Conservation (phyloP, 2,329 filamentous ascomycete species). For the Coniella lustricola region DNA sequence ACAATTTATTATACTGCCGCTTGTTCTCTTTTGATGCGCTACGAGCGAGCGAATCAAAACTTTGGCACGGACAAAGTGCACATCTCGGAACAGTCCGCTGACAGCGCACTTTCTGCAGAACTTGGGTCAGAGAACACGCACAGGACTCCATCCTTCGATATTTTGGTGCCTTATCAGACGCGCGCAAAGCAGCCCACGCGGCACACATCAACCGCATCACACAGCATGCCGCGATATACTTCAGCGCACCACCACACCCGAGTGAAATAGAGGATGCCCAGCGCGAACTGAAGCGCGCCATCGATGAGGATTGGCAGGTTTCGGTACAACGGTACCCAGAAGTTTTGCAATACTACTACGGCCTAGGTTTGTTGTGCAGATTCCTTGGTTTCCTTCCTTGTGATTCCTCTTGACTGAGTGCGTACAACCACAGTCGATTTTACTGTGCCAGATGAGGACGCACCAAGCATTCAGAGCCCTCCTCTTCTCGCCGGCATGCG, state of each 20-base stretch:
- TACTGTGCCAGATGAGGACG: slow-evolving; percentile 55
- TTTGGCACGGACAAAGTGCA: neutral
- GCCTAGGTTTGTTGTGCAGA: slow-evolving; percentile 32
- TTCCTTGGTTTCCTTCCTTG: neutral
- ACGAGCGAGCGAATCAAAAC: neutral
- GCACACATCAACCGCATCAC: slow-evolving; percentile 50
- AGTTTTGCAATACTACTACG: slow-evolving; percentile 75
- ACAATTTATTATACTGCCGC: neutral
- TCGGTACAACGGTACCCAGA: slow-evolving; percentile 72
- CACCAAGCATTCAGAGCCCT: slow-evolving; percentile 51
- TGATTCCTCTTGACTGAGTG: neutral
- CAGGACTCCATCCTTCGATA: slow-evolving; percentile 63
- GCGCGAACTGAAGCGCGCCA: slow-evolving; percentile 60
- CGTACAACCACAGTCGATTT: slow-evolving; percentile 44
- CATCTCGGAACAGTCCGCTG: neutral
- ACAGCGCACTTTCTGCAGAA: slow-evolving; percentile 30
- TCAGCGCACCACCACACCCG: slow-evolving; percentile 50
- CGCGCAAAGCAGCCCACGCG: slow-evolving; percentile 51
- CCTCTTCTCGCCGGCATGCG: slow-evolving; percentile 45
- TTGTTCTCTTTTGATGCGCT: neutral
- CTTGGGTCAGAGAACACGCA: slow-evolving; percentile 58
- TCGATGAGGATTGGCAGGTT: slow-evolving; percentile 72
- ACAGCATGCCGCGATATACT: slow-evolving; percentile 50
- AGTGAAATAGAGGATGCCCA: slow-evolving; percentile 59
- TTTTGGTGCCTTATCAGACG: slow-evolving; percentile 54